Evolutionary conservation across 208 protist genomes (phyloP), one percentile per base, ranked within the genome.

Genomic region (Naegleria lovaniensis): DNA sequence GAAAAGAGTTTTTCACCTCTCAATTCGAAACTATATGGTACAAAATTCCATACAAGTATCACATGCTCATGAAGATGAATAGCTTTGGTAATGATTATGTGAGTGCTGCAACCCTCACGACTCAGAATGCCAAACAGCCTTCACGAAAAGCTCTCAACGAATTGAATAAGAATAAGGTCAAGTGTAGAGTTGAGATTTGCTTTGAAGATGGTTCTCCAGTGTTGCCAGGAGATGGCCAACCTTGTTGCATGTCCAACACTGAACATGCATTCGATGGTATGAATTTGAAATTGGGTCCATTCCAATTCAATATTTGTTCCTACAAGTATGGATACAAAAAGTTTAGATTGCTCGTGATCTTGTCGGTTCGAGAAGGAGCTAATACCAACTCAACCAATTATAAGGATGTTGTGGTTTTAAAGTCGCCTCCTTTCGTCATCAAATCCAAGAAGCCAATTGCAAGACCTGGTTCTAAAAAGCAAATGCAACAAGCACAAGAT

Each of bases 241-340:
- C 11, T 29, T 67, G 55, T 67, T 67, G 55, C 55, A 67, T 67
- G 55, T 67, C 55, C 22, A 67, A 67, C 22, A 67, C 55, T 22
- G 55, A 67, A 29, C 55, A 67, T 67, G 4, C 55, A 4, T 67
- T 67, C 55, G 55, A 67, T 67, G 55, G 55, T 29, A 29, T 67
- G 55, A 67, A 67, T 67, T 29, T 55, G 16, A 58, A 38, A 36
- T 29, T 88, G 41, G 43, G n/a, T n/a, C 39, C 84, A 58, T 88
- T 88, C 16, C 84, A 88, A 15, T 88, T 88, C 84, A 88, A 88
- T 58, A 39, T 88, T 58, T 88, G 84, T 22, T 88, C 84, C 19
- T 88, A 59, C 43, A 88, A 88, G 83, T 38, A 87, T 16, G 83
- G 33, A 29, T 22, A 36, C 19, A 87, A 36, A 48, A 87, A 87